Evolutionary conservation across 2,329 filamentous ascomycete species (phyloP).

Genomic region (Monilinia aucupariae): DNA sequence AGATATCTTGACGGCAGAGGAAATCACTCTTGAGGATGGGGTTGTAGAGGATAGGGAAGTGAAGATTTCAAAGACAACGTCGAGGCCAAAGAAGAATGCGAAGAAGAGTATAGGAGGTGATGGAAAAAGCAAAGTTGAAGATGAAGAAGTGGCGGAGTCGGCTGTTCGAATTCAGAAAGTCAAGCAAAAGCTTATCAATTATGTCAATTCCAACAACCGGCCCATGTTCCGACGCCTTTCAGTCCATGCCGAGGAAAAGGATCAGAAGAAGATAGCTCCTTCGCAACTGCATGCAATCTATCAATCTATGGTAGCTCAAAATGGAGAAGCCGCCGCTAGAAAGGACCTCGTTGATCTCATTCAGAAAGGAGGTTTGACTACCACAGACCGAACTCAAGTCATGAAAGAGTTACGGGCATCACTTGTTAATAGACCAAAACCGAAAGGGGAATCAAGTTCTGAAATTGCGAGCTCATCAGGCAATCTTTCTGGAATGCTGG

Average conservation of each 20-base stretch:
- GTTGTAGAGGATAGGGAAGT: not conserved
- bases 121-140: not conserved
- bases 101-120: not conserved
- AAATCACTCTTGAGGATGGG: not conserved
- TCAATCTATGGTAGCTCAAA: constrained; percentile 10
- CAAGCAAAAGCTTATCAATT: constrained; percentile 8
- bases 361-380: constrained; percentile 14
- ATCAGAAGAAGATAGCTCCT: constrained; percentile 5
- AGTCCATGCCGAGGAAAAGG: not conserved
- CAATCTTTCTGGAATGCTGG: constrained; percentile 10
- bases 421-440: not conserved
- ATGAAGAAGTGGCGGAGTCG: not conserved
- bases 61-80: not conserved
- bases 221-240: not conserved
- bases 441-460: not conserved
- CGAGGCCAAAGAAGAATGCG: not conserved
- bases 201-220: constrained; percentile 1
- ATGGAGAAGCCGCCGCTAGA: constrained; percentile 8
- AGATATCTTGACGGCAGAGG: not conserved
- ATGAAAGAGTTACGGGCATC: constrained; percentile 16
- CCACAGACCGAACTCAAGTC: constrained; percentile 9
- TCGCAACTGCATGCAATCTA: constrained; percentile 14
- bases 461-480: not conserved
- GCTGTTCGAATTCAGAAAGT: constrained; percentile 14
- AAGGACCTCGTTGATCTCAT: constrained; percentile 12